A percentile compares a stretch with the other conserved stretches of the same genome.
phyloP scores from a whole-genome alignment of 2,329 filamentous ascomycete genomes.

The Aureobasidium sp. region DNA sequence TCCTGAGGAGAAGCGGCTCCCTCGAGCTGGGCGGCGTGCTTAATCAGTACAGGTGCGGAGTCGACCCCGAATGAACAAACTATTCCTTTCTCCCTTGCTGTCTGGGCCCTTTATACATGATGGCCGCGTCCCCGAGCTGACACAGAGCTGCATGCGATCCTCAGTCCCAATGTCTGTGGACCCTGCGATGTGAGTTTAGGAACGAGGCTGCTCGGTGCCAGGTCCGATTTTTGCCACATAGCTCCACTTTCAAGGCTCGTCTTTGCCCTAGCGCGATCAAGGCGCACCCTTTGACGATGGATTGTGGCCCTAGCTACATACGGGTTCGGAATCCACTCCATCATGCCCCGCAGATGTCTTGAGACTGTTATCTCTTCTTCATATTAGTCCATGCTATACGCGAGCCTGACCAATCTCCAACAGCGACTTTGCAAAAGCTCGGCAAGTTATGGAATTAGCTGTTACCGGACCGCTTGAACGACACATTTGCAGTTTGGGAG shows the following conservation, averaged over 20 bases:
- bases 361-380: neutral
- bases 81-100: neutral
- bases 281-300: neutral
- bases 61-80: neutral
- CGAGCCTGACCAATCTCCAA: neutral
- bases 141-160: neutral
- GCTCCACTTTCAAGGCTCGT: neutral
- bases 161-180: too few species aligned
- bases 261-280: neutral
- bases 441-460: neutral
- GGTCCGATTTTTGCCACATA: neutral
- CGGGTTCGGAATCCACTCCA: neutral
- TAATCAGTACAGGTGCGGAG: neutral
- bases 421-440: neutral
- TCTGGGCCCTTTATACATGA: neutral
- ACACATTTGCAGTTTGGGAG: neutral
- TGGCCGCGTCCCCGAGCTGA: neutral
- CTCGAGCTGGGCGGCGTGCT: neutral
- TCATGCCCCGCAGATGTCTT: neutral
- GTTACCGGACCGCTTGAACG: neutral
- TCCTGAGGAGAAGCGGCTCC: neutral
- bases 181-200: too few species aligned
- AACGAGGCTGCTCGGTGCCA: neutral
- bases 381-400: neutral
- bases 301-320: neutral